Percentiles rank a stretch among this genome's conserved stretches.
phyloP scores from a whole-genome alignment of 2,329 filamentous ascomycete genomes.

The Sphaerulina vaccinii region DNA sequence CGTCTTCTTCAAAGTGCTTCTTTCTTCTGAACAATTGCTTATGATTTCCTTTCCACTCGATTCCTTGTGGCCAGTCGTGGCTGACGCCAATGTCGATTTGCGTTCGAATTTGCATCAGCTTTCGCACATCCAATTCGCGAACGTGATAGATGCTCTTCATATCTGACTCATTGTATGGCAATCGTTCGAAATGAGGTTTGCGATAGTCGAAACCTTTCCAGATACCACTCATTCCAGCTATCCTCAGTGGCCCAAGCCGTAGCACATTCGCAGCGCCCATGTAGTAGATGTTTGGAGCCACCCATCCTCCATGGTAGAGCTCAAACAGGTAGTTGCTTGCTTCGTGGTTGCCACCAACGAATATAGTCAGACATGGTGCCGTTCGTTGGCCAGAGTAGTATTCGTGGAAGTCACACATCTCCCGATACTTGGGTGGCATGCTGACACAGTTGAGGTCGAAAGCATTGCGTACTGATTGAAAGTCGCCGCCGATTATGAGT shows the following conservation, averaged over 20 bases:
- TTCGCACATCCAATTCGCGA: conserved; percentile 85
- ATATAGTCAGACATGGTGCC: conserved; percentile 87
- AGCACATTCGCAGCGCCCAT: conserved; percentile 89
- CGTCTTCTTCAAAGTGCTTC: conserved; percentile 72
- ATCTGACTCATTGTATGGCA: conserved; percentile 78
- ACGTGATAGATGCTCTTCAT: conserved; percentile 85
- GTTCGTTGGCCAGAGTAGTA: conserved; percentile 79
- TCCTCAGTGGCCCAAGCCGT: conserved; percentile 77
- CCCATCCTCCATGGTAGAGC: conserved; percentile 95
- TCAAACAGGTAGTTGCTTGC: conserved; percentile 88
- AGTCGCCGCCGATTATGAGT: conserved; percentile 93
- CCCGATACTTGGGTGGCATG: conserved; percentile 82
- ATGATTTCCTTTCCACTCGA: conserved; percentile 76
- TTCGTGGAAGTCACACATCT: conserved; percentile 86
- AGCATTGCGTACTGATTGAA: conserved; percentile 88
- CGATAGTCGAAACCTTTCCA: conserved; percentile 90
- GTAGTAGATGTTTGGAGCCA: conserved; percentile 95
- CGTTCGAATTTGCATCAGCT: conserved; percentile 77
- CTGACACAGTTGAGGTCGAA: conserved; percentile 85
- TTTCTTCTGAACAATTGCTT: conserved; percentile 70
- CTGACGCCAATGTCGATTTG: conserved; percentile 90
- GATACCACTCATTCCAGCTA: conserved; percentile 88
- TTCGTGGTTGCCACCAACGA: conserved; percentile 94
- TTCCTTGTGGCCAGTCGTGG: conserved; percentile 88
- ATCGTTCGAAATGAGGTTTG: conserved; percentile 76